Evolutionary conservation across 768 basidiomycete species (phyloP), one percentile per base, ranked within the genome.

Genomic region (Tricholoma matsutake): DNA sequence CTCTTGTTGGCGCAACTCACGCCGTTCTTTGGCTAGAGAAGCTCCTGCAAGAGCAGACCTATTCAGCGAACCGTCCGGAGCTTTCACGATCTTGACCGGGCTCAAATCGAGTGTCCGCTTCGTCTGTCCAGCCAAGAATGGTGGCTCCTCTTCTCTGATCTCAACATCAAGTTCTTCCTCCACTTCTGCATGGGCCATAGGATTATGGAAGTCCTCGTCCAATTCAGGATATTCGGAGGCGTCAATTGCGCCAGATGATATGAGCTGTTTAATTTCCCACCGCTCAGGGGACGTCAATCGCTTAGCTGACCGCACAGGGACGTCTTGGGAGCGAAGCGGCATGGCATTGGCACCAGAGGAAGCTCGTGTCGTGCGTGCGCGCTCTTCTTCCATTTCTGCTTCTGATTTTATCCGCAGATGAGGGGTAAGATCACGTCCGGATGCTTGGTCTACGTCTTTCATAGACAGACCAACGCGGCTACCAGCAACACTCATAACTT

Each of bases 231-330:
- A 96, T 72, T 98, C 97, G 4, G 95, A 89, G 10, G 96, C 90
- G 64, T 88, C 87, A 58, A 98, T 84, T 14, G 88, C 92, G 45
- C 97, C 97, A 31, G 95, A 97, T 0, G 97, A 92, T 58, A 98
- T 97, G 59, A 99, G 85, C 72, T 98, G 97, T 74, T 98, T 98
- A 75, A 99, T 96, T 78, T 99, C 97, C 95, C 97, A 99, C 29
- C 97, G 87, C 74, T 99, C 97, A 1, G 97, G 97, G 6, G 92
- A 95, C 1, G 96, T 96, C 60, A 98, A 78, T 14, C 96, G 85
- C 69, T 94, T 95, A 0, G 94, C 93, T 2, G 90, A 92, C 32
- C 87, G 85, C 14, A 87, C 82, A 8, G 84, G 83, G 22, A 79
- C 75, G 64, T 82, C 71, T 71, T 83, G 72, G 65, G 83, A 68